phyloP scores from a whole-genome alignment of 2,329 filamentous ascomycete genomes.

The Acephala macrosclerotiorum region DNA sequence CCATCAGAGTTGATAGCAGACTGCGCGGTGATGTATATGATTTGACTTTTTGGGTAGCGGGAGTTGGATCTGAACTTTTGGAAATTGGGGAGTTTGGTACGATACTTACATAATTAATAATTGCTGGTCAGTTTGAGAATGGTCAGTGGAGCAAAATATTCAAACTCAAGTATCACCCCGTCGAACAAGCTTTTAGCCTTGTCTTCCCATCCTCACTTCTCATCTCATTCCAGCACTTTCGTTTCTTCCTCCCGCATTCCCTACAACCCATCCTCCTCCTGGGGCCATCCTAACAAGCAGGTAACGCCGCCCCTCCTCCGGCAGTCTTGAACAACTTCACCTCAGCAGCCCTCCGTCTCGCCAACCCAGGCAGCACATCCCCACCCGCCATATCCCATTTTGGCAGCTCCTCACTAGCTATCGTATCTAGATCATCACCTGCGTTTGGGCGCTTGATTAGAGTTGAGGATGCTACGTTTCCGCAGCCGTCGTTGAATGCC shows the following conservation, averaged over 20 bases:
- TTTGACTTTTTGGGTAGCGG: not conserved
- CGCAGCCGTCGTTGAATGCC: slow-evolving; percentile 59
- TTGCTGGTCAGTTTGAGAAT: no score
- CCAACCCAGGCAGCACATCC: slow-evolving; percentile 49
- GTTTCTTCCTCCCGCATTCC: no score
- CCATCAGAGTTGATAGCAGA: not conserved
- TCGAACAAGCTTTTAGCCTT: no score
- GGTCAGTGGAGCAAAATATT: no score
- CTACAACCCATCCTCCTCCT: not conserved
- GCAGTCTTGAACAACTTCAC: slow-evolving; percentile 48
- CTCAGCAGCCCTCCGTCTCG: slow-evolving; percentile 53
- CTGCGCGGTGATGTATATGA: not conserved
- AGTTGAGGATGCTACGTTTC: slow-evolving; percentile 48
- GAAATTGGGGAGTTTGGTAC: no score
- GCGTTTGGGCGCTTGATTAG: slow-evolving; percentile 53
- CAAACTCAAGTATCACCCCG: no score
- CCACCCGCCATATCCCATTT: slow-evolving; percentile 55
- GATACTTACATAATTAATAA: no score
- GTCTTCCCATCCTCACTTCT: no score
- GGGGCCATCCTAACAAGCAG: slow-evolving; percentile 10
- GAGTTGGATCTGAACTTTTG: not conserved
- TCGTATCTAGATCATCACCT: slow-evolving; percentile 51
- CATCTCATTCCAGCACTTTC: no score
- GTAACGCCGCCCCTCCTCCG: slow-evolving; percentile 38
- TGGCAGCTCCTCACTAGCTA: slow-evolving; percentile 54